phyloP scores from a whole-genome alignment of 352 stramenopile genomes.

The Globisporangium abappressorium region DNA sequence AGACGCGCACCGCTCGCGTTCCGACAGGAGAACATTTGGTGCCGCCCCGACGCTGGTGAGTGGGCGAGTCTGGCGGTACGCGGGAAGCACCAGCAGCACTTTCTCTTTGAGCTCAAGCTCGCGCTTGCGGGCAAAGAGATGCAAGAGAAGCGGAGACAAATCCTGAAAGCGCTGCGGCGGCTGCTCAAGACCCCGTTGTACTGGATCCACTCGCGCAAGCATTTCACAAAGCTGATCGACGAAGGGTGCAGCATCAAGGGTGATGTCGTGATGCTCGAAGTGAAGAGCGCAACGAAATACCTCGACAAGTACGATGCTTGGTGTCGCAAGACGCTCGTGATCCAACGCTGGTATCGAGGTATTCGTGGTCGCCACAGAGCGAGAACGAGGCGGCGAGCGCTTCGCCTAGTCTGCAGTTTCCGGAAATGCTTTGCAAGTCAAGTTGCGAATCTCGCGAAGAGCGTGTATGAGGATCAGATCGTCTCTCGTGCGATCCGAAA shows the following conservation, averaged over 20 bases:
- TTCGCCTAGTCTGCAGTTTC: slow-evolving; percentile 30
- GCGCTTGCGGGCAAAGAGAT: slow-evolving; percentile 52
- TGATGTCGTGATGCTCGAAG: slow-evolving; percentile 70
- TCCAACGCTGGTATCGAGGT: slow-evolving; percentile 67
- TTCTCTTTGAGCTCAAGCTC: slow-evolving; percentile 65
- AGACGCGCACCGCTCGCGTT: slow-evolving; percentile 40
- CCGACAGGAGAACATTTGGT: slow-evolving; percentile 60
- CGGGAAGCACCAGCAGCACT: slow-evolving; percentile 60
- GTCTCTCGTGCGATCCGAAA: slow-evolving; percentile 27
- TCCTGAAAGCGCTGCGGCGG: slow-evolving; percentile 48
- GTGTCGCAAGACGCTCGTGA: slow-evolving; percentile 36
- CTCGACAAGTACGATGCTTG: slow-evolving; percentile 65
- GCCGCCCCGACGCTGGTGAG: slow-evolving; percentile 64
- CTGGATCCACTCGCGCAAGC: slow-evolving; percentile 37
- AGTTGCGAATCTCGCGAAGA: slow-evolving; percentile 24
- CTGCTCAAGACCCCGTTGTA: slow-evolving; percentile 64
- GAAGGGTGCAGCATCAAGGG: slow-evolving; percentile 56
- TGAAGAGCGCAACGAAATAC: slow-evolving; percentile 51
- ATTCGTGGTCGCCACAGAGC: slow-evolving; percentile 33
- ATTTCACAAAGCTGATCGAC: slow-evolving; percentile 48
- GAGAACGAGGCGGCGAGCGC: slow-evolving; percentile 23
- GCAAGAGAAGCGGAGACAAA: slow-evolving; percentile 38
- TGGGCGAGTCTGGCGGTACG: slow-evolving; percentile 61
- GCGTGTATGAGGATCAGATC: slow-evolving; percentile 35
- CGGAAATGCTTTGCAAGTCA: slow-evolving; percentile 27